These are phyloP conservation scores for Trypanosomatidae sp. DNA, from an alignment of 208 protist genomes.

Conservation along the genomic window DNA sequence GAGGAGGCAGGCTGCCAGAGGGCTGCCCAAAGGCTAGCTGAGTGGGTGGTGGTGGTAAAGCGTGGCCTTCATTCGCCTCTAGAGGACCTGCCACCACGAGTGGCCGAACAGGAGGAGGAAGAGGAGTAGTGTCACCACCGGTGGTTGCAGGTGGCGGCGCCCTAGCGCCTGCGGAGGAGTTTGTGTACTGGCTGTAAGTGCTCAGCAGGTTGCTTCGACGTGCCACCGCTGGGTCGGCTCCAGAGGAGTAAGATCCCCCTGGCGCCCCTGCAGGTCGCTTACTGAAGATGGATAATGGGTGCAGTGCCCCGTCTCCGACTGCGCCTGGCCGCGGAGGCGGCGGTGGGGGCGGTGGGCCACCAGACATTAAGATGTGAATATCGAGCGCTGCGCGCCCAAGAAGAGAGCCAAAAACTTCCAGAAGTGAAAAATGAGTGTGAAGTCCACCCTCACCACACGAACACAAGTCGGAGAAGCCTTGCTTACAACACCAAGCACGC, in stretches of 20 bases:
- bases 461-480: neutral
- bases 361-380: neutral
- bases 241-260: neutral
- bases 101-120: neutral
- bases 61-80: neutral
- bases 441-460: neutral
- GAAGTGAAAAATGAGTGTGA: neutral
- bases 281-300: slow-evolving; percentile 9
- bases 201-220: slow-evolving; percentile 19
- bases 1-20: neutral
- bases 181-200: slow-evolving; percentile 24
- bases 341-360: slow-evolving; percentile 15
- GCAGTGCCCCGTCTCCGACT: neutral
- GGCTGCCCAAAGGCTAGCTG: neutral
- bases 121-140: neutral
- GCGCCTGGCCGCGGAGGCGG: slow-evolving; percentile 9
- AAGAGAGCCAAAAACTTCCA: neutral
- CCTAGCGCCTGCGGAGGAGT: neutral
- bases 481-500: neutral
- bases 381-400: neutral
- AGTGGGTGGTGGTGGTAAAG: slow-evolving; percentile 2
- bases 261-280: slow-evolving; percentile 5
- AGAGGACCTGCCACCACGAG: neutral
- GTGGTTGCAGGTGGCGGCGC: slow-evolving; percentile 3
- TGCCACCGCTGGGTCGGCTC: neutral